Percentiles rank a stretch among this genome's conserved stretches.
phyloP scores from a whole-genome alignment of 441 rosid genomes.

The Adansonia madagascariensis region DNA sequence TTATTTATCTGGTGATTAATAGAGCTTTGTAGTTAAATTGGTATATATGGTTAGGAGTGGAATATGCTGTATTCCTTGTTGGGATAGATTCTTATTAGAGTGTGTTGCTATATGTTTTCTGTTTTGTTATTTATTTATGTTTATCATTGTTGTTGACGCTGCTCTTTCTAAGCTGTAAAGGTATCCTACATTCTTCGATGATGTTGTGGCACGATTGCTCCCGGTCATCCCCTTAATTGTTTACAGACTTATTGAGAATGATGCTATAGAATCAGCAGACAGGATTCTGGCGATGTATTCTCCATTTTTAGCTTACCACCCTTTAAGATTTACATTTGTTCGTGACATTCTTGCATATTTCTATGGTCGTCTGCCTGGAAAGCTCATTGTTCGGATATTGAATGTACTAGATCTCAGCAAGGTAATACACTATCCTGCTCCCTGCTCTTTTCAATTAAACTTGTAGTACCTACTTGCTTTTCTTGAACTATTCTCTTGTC shows the following conservation, averaged over 20 bases:
- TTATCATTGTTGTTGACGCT: constrained; percentile 23
- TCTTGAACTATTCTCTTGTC: constrained; percentile 9
- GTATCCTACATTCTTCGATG: constrained; percentile 94
- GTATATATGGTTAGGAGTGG: not conserved
- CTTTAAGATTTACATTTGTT: constrained; percentile 89
- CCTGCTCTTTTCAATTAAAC: not conserved
- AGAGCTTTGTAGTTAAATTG: constrained; percentile 11
- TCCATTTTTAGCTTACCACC: constrained; percentile 72
- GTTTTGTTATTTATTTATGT: not conserved
- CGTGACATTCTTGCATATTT: constrained; percentile 97
- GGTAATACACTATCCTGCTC: constrained; percentile 46
- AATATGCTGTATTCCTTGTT: not conserved
- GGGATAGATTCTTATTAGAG: not conserved
- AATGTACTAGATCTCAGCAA: constrained; percentile 83
- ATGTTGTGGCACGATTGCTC: constrained; percentile 84
- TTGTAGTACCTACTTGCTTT: not conserved
- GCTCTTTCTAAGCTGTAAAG: constrained; percentile 48
- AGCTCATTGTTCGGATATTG: constrained; percentile 70
- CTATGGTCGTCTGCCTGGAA: constrained; percentile 88
- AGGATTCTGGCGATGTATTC: constrained; percentile 63
- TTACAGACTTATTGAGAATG: constrained; percentile 92
- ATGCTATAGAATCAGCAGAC: constrained; percentile 77
- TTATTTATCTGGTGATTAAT: constrained; percentile 5
- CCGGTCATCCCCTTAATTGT: constrained; percentile 90
- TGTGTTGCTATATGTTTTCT: constrained; percentile 5